Percentiles rank a stretch among this genome's conserved stretches.
phyloP scores from a whole-genome alignment of 352 stramenopile genomes.

The Globisporangium ultimum region DNA sequence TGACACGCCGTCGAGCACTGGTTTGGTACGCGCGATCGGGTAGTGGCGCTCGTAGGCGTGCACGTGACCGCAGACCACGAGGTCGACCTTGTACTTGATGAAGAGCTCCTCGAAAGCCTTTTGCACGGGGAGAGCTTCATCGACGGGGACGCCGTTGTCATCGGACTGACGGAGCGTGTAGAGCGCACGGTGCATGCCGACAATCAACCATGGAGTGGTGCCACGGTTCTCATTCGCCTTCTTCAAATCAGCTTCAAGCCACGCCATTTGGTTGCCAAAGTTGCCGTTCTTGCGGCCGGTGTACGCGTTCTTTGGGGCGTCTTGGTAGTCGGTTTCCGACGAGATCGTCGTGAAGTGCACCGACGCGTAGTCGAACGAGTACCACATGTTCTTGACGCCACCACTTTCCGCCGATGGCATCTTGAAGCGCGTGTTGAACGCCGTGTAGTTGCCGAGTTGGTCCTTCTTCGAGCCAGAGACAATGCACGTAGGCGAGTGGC shows the following conservation, averaged over 20 bases:
- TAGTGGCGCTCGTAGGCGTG: conserved; percentile 84
- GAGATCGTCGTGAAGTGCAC: conserved; percentile 85
- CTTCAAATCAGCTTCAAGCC: conserved; percentile 47
- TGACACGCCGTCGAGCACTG: conserved; percentile 47
- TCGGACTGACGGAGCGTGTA: conserved; percentile 24
- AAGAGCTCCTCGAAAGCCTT: conserved; percentile 79
- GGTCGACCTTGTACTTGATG: conserved; percentile 82
- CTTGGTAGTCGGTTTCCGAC: conserved; percentile 64
- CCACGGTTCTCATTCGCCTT: conserved; percentile 38
- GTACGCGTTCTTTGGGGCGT: conserved; percentile 35
- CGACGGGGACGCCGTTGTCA: conserved; percentile 15
- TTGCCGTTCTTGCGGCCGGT: conserved; percentile 26
- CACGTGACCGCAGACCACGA: conserved; percentile 81
- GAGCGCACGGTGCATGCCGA: conserved; percentile 45
- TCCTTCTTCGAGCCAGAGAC: conserved; percentile 42
- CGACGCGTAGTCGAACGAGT: conserved; percentile 82
- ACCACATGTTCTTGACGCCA: conserved; percentile 79
- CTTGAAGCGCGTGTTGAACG: conserved; percentile 82
- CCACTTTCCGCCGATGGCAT: conserved; percentile 75
- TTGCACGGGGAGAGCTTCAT: conserved; percentile 33
- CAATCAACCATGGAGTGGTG: conserved; percentile 45
- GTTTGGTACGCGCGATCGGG: conserved; percentile 40
- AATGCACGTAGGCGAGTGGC: conserved; percentile 62
- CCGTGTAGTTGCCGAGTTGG: conserved; percentile 73
- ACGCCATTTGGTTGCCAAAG: conserved; percentile 49